Evolutionary conservation across 108 stramenopile species (phyloP).

Genomic region (Phaeodactylum tricornutum): DNA sequence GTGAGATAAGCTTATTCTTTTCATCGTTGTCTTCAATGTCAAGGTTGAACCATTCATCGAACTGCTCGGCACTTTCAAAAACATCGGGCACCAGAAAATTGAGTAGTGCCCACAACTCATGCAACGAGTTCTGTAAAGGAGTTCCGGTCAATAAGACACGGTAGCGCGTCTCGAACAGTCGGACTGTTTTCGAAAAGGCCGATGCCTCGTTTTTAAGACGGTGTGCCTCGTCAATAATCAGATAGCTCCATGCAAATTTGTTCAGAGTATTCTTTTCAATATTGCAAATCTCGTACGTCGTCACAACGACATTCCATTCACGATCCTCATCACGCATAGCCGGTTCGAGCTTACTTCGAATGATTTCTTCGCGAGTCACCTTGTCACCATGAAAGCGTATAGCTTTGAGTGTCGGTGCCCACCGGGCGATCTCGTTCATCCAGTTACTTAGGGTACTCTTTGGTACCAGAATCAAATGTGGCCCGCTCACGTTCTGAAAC

Average conservation of each 20-base stretch:
- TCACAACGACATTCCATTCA: conserved; percentile 91
- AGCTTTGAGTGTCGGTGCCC: conserved; percentile 77
- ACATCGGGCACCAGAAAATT: conserved; percentile 88
- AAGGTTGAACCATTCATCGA: conserved; percentile 93
- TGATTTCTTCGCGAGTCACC: conserved; percentile 50
- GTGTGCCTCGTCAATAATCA: conserved; percentile 89
- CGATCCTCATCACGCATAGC: conserved; percentile 62
- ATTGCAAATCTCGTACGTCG: conserved; percentile 96
- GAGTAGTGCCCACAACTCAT: conserved; percentile 64
- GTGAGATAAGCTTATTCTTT: conserved; percentile 92
- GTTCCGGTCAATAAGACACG: conserved; percentile 96
- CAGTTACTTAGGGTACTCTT: conserved; percentile 90
- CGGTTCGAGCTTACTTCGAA: conserved; percentile 35
- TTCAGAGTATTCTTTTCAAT: conserved; percentile 74
- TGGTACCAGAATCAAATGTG: conserved; percentile 88
- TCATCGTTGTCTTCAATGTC: conserved; percentile 76
- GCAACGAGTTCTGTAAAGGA: conserved; percentile 91
- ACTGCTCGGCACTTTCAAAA: conserved; percentile 83
- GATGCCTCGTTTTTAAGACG: conserved; percentile 93
- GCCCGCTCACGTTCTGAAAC: conserved; percentile 38
- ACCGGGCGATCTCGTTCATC: conserved; percentile 85
- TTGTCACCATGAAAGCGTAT: conserved; percentile 72
- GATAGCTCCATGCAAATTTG: conserved; percentile 91
- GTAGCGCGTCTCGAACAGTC: conserved; percentile 81
- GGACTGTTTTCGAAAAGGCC: conserved; percentile 80